A percentile compares a stretch with the other conserved stretches of the same genome.
These are phyloP conservation scores for Beta macrorhiza DNA, from an alignment of 179 eudicot genomes.

Conservation along the genomic window DNA sequence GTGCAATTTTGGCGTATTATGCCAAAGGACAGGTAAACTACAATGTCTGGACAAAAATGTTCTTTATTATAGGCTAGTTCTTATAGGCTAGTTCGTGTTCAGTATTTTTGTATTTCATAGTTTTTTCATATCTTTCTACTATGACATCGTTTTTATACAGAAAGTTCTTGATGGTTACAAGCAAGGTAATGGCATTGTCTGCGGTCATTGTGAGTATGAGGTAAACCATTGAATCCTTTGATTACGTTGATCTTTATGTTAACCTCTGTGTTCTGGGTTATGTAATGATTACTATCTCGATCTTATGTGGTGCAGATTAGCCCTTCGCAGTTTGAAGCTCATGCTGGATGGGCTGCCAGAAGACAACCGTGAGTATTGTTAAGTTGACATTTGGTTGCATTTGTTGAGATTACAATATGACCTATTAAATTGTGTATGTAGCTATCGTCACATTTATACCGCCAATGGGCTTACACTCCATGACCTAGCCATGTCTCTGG, in stretches of 20 bases:
- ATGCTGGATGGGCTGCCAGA: slow-evolving; percentile 97
- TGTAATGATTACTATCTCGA: slow-evolving; percentile 16
- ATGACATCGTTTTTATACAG: slow-evolving; percentile 42
- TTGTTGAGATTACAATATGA: slow-evolving; percentile 12
- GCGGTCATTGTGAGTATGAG: slow-evolving; percentile 79
- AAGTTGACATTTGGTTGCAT: neutral
- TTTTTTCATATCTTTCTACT: slow-evolving; percentile 14
- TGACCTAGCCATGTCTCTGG: slow-evolving; percentile 74
- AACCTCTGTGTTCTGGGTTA: slow-evolving; percentile 3
- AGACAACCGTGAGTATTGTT: slow-evolving; percentile 87
- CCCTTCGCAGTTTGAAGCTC: slow-evolving; percentile 98
- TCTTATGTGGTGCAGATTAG: slow-evolving; percentile 60
- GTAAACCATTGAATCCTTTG: slow-evolving; percentile 33
- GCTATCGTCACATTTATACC: slow-evolving; percentile 84
- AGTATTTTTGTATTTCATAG: slow-evolving; percentile 2
- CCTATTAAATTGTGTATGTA: slow-evolving; percentile 35
- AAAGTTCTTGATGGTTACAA: slow-evolving; percentile 79
- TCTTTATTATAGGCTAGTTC: neutral
- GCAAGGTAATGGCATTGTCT: slow-evolving; percentile 86
- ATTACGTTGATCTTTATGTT: neutral
- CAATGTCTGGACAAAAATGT: neutral
- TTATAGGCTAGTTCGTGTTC: neutral
- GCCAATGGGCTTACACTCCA: slow-evolving; percentile 82
- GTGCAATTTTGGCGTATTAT: slow-evolving; percentile 81
- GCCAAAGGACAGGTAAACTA: slow-evolving; percentile 77